Conservation (phyloP, 106 monocot genomes). For the Acorus calamus region DNA sequence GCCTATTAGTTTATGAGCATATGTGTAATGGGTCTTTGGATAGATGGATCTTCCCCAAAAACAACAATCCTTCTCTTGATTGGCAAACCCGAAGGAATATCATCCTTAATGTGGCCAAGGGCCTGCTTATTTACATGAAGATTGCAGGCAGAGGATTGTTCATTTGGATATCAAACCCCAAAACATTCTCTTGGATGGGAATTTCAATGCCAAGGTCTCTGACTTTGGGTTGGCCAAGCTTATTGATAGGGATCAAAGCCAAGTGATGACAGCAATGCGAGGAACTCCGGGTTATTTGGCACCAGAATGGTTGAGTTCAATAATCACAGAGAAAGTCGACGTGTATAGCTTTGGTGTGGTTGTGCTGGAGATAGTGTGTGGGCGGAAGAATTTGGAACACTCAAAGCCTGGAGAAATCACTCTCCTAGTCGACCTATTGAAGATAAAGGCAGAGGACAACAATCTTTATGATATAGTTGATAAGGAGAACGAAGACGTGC, state of each 20-base stretch:
- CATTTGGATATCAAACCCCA: conserved; percentile 18
- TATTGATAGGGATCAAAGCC: conserved; percentile 11
- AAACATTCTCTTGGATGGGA: conserved; percentile 7
- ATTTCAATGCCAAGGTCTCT: conserved; percentile 11
- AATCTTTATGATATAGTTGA: conserved; percentile 2
- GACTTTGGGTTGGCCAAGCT: conserved; percentile 16
- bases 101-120: conserved; percentile 8
- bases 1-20: conserved; percentile 25
- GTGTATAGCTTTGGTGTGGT: conserved; percentile 14
- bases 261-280: conserved; percentile 7
- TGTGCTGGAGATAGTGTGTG: conserved; percentile 2
- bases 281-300: conserved; percentile 11
- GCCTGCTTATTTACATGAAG: conserved; percentile 9
- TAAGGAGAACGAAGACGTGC: not conserved
- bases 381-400: conserved; percentile 6
- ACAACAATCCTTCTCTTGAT: not conserved
- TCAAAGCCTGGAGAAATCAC: not conserved
- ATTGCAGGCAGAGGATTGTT: conserved; percentile 5
- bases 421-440: conserved; percentile 3
- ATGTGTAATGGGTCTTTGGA: conserved; percentile 18
- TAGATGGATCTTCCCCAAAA: conserved; percentile 5
- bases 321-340: conserved; percentile 11
- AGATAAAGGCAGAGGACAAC: conserved; percentile 8
- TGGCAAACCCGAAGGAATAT: conserved; percentile 7
- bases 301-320: conserved; percentile 8